A percentile compares a stretch with the other conserved stretches of the same genome.
These are phyloP conservation scores for Gossypium australe DNA, from an alignment of 345 rosid species.

Conservation along the genomic window DNA sequence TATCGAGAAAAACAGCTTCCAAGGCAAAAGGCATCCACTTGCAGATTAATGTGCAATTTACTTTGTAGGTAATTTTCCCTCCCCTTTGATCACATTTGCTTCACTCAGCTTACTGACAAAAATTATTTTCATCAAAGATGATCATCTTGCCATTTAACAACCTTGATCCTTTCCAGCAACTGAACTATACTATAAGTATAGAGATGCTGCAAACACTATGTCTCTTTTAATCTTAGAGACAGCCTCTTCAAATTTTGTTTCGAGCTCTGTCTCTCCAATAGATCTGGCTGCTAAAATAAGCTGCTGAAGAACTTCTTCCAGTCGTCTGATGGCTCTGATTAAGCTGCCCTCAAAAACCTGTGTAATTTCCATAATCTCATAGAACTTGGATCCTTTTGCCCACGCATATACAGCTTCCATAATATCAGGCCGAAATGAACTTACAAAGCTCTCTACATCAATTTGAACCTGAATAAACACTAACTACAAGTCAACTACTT, in stretches of 20 bases:
- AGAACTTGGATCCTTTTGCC: constrained; percentile 96
- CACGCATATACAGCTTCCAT: constrained; percentile 99
- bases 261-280: constrained; percentile 79
- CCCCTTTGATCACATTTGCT: neutral
- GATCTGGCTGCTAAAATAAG: constrained; percentile 87
- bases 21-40: neutral
- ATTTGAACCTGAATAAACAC: constrained; percentile 58
- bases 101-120: neutral
- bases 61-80: neutral
- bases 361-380: constrained; percentile 89
- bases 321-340: constrained; percentile 93
- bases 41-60: neutral
- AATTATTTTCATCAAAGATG: neutral
- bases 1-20: neutral
- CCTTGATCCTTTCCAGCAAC: neutral
- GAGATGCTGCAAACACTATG: constrained; percentile 93
- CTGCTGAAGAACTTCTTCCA: constrained; percentile 96
- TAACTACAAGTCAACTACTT: neutral
- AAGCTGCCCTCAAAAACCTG: constrained; percentile 96
- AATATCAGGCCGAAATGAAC: constrained; percentile 84
- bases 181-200: constrained; percentile 65
- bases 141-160: neutral
- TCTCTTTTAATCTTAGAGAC: constrained; percentile 91
- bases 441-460: constrained; percentile 74
- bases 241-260: constrained; percentile 80